Evolutionary conservation across 148 eudicot species (phyloP).

Genomic region (Vaccinium darrowii): DNA sequence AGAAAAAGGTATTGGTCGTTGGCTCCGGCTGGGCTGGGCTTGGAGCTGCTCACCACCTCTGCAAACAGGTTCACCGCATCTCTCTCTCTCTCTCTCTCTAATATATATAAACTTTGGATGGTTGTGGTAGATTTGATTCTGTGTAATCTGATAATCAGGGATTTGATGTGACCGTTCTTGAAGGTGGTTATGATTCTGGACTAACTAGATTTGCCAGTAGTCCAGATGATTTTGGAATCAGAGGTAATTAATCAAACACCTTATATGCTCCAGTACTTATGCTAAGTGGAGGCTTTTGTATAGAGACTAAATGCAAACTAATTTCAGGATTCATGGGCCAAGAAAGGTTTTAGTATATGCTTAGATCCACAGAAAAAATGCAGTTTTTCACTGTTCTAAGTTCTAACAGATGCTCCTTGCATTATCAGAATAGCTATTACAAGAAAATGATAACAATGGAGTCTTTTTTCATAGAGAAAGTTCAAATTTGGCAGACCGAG

Average conservation of each 20-base stretch:
- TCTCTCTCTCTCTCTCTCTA: not conserved
- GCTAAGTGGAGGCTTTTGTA: not conserved
- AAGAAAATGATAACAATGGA: not conserved
- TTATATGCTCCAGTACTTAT: not conserved
- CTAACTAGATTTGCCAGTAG: constrained; percentile 30
- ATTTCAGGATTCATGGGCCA: not conserved
- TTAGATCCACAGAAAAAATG: not conserved
- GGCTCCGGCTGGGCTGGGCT: constrained; percentile 89
- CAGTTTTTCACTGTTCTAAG: not conserved
- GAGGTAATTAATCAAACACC: constrained; percentile 34
- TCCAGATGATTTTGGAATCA: constrained; percentile 69
- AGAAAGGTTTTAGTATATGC: not conserved
- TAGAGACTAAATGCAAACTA: not conserved
- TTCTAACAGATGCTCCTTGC: not conserved
- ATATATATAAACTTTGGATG: not conserved
- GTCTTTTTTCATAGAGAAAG: not conserved
- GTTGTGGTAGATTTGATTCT: not conserved
- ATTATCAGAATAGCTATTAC: not conserved
- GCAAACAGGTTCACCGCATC: constrained; percentile 47
- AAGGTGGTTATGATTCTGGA: constrained; percentile 60
- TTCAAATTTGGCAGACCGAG: not conserved
- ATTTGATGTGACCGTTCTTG: constrained; percentile 72
- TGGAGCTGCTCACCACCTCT: constrained; percentile 76
- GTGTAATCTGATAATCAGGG: constrained; percentile 38
- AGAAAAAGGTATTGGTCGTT: constrained; percentile 52